phyloP scores from a whole-genome alignment of 1,284 basidiomycete species.

The Amylostereum chailletii region DNA sequence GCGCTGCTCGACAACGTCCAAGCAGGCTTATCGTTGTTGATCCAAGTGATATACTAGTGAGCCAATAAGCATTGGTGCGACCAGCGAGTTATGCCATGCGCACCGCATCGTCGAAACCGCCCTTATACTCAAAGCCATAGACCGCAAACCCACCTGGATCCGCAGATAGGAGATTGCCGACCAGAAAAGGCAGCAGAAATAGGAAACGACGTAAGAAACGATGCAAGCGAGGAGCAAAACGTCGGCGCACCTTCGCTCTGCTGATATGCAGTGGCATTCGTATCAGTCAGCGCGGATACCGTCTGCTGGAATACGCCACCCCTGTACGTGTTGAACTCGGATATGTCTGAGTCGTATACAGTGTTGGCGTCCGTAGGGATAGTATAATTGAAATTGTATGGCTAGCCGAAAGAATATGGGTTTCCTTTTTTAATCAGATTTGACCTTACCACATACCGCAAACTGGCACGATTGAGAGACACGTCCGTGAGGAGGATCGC shows the following conservation, averaged over 20 bases:
- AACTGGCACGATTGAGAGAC: conserved; percentile 40
- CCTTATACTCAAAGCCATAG: conserved; percentile 59
- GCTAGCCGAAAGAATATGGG: conserved; percentile 18
- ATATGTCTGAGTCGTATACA: conserved; percentile 33
- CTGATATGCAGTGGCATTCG: conserved; percentile 9
- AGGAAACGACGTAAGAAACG: conserved; percentile 22
- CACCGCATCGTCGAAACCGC: conserved; percentile 32
- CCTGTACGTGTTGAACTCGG: conserved; percentile 40
- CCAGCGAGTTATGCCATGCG: conserved; percentile 4
- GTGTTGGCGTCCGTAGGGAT: conserved; percentile 34
- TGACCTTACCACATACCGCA: conserved; percentile 26
- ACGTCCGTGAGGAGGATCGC: conserved; percentile 18
- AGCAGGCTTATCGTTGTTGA: conserved; percentile 49
- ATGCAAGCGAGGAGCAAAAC: background rate
- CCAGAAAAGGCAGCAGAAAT: no score
- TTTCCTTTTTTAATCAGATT: background rate
- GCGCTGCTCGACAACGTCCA: conserved; percentile 70
- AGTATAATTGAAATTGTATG: conserved; percentile 37
- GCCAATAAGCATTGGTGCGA: background rate
- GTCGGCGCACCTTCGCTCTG: background rate
- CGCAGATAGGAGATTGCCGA: no score
- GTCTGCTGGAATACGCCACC: conserved; percentile 51
- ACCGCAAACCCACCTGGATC: conserved; percentile 37
- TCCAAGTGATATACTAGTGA: conserved; percentile 74
- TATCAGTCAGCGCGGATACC: conserved; percentile 10